Evolutionary conservation across 2,329 filamentous ascomycete genomes (phyloP).

Genomic region (Penicillium sp.): DNA sequence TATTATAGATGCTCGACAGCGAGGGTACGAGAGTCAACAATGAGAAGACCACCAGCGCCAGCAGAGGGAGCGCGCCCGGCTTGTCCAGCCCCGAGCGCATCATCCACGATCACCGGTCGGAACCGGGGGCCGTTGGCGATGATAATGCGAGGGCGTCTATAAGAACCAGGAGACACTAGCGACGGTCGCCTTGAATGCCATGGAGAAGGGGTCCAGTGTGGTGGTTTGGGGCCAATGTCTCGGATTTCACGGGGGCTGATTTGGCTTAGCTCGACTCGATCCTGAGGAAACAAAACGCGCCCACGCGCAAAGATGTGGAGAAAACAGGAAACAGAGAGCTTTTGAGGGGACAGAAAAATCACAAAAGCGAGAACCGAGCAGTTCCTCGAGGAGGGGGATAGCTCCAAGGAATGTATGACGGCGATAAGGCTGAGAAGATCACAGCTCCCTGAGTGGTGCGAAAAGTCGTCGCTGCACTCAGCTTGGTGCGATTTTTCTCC

Average conservation of each 20-base stretch:
- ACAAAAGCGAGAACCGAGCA: not conserved
- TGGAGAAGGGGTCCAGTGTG: slow-evolving; percentile 6
- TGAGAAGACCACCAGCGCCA: slow-evolving; percentile 35
- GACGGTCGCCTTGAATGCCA: slow-evolving; percentile 8
- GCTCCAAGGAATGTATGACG: slow-evolving; percentile 1
- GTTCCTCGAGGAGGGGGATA: not conserved
- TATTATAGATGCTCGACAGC: slow-evolving; percentile 31
- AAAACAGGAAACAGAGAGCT: not conserved
- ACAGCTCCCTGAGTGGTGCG: not conserved
- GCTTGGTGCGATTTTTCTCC: not conserved
- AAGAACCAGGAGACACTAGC: slow-evolving; percentile 5
- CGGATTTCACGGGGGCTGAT: slow-evolving; percentile 5
- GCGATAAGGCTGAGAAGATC: slow-evolving; percentile 2
- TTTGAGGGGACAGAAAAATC: not conserved
- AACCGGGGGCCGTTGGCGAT: slow-evolving; percentile 6
- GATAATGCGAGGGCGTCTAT: slow-evolving; percentile 1
- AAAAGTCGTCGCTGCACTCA: not conserved
- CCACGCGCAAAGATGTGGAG: not conserved
- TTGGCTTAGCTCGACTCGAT: not conserved
- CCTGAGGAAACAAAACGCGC: slow-evolving; percentile 1
- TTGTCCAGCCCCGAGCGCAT: slow-evolving; percentile 39
- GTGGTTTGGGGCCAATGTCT: slow-evolving; percentile 7
- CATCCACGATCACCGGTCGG: slow-evolving; percentile 66
- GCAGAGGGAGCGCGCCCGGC: slow-evolving; percentile 37
- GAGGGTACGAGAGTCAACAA: slow-evolving; percentile 37